Evolutionary conservation across 2,329 filamentous ascomycete genomes (phyloP).

Genomic region (Neofusicoccum umdonicola): DNA sequence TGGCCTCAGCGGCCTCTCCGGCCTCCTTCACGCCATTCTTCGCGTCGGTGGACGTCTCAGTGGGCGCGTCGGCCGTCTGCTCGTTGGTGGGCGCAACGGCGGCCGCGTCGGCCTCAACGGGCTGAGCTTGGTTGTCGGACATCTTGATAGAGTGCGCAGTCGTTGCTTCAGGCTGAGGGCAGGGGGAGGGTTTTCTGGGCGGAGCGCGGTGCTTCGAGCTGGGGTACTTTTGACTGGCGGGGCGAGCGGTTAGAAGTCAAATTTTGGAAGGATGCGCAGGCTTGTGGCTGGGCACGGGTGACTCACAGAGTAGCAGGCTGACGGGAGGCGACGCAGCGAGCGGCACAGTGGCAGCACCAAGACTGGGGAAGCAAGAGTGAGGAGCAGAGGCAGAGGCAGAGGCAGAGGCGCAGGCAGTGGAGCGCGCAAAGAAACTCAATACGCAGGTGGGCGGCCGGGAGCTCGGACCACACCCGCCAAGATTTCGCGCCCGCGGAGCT

Average conservation of each 20-base stretch:
- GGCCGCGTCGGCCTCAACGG: constrained; percentile 23
- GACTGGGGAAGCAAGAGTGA: background rate
- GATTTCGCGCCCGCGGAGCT: background rate
- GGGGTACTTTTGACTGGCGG: background rate
- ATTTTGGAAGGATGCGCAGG: constrained; percentile 2
- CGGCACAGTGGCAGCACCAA: background rate
- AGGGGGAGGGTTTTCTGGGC: background rate
- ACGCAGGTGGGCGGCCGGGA: background rate
- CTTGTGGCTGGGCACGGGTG: background rate
- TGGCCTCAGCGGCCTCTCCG: constrained; percentile 23
- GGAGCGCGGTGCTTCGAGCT: background rate
- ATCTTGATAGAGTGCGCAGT: background rate
- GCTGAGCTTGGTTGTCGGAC: constrained; percentile 20
- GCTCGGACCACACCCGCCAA: constrained; percentile 10
- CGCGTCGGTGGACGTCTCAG: constrained; percentile 19
- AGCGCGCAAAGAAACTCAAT: constrained; percentile 1
- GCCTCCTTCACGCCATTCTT: background rate
- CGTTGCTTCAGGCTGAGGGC: background rate
- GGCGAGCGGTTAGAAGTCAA: constrained; percentile 11
- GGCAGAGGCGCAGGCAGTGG: background rate
- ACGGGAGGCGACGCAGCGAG: background rate
- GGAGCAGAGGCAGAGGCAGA: no score
- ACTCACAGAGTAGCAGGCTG: background rate
- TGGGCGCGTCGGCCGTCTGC: constrained; percentile 14
- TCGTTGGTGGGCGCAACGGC: constrained; percentile 20